A percentile compares a stretch with the other conserved stretches of the same genome.
Conservation (phyloP, 768 basidiomycete species). For the Tulasnella sp. region DNA sequence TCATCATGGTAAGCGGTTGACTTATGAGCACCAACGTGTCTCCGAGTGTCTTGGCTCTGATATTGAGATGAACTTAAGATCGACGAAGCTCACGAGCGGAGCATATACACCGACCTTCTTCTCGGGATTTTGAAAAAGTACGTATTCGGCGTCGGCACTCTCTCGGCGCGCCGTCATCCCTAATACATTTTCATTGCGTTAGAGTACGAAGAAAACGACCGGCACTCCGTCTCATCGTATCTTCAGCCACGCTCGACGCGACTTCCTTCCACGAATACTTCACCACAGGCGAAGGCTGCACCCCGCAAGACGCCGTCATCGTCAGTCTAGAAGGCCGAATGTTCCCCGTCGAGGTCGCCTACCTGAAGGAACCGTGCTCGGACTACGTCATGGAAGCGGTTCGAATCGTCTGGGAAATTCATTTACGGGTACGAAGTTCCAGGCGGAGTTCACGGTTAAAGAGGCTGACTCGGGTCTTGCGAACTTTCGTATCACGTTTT, state of each 20-base stretch:
- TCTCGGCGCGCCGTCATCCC: conserved; percentile 81
- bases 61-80: conserved; percentile 54
- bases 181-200: conserved; percentile 78
- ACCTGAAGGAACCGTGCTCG: conserved; percentile 66
- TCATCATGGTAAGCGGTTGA: conserved; percentile 73
- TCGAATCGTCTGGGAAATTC: conserved; percentile 67
- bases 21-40: neutral
- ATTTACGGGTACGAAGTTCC: conserved; percentile 69
- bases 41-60: neutral
- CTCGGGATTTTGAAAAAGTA: conserved; percentile 93
- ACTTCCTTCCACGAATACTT: conserved; percentile 87
- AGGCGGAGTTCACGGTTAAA: too few species aligned
- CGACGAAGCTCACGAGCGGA: conserved; percentile 96
- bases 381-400: conserved; percentile 84
- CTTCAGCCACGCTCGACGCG: conserved; percentile 95
- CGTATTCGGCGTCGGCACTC: conserved; percentile 34
- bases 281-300: conserved; percentile 49
- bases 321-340: conserved; percentile 89
- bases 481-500: conserved; percentile 16
- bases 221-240: conserved; percentile 83
- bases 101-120: conserved; percentile 91
- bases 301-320: conserved; percentile 66
- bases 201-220: conserved; percentile 92
- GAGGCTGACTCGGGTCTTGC: too few species aligned
- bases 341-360: conserved; percentile 92